phyloP scores from a whole-genome alignment of 768 basidiomycete species.

The Auricularia cornea region DNA sequence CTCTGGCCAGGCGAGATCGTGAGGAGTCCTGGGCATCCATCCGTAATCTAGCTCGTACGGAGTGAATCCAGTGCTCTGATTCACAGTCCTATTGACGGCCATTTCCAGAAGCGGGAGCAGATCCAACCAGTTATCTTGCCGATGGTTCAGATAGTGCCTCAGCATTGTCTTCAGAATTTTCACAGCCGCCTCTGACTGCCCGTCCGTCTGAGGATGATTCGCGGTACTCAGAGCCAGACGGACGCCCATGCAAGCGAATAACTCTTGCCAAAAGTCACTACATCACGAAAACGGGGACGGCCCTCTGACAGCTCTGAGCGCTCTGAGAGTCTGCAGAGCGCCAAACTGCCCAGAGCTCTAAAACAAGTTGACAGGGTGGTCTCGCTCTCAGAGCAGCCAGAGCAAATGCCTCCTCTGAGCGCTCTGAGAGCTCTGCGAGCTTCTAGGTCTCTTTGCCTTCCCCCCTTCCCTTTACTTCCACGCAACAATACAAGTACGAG shows the following conservation, averaged over 20 bases:
- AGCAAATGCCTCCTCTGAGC: no score
- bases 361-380: no score
- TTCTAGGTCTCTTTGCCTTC: no score
- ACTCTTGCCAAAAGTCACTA: constrained; percentile 23
- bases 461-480: no score
- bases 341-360: no score
- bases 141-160: constrained; percentile 15
- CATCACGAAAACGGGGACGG: no score
- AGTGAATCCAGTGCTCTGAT: constrained; percentile 20
- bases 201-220: constrained; percentile 33
- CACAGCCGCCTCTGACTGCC: constrained; percentile 21
- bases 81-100: constrained; percentile 21
- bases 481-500: no score
- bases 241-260: constrained; percentile 16
- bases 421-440: no score
- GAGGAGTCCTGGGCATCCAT: background rate
- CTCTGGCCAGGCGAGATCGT: no score
- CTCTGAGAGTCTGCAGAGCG: no score
- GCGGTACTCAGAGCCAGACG: constrained; percentile 22
- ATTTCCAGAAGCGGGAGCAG: constrained; percentile 25
- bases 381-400: no score
- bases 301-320: no score
- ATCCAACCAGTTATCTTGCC: constrained; percentile 27
- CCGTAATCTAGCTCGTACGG: constrained; percentile 16
- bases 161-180: constrained; percentile 7